Percentiles rank a stretch among this genome's conserved stretches.
Evolutionary conservation across 2,329 filamentous ascomycete genomes (phyloP).

Genomic region (Ophiostoma ips): DNA sequence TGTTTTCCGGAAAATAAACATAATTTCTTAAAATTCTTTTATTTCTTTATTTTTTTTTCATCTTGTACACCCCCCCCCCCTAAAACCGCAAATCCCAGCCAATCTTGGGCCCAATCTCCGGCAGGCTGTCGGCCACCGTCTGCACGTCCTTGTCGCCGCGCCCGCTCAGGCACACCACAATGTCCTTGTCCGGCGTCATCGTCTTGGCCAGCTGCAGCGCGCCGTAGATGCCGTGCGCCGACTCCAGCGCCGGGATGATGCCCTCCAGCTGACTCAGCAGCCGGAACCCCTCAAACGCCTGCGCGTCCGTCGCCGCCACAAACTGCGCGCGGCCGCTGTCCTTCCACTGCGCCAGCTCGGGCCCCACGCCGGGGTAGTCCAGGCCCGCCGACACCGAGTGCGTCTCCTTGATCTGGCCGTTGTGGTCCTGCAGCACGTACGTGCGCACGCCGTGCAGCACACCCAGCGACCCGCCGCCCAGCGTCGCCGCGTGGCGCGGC

Average conservation of each 20-base stretch:
- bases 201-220: slow-evolving; percentile 84
- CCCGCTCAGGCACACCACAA: slow-evolving; percentile 88
- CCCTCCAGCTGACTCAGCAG: slow-evolving; percentile 79
- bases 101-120: slow-evolving; percentile 77
- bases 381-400: slow-evolving; percentile 94
- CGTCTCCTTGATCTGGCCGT: slow-evolving; percentile 89
- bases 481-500: slow-evolving; percentile 69
- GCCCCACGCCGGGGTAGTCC: slow-evolving; percentile 93
- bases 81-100: slow-evolving; percentile 55
- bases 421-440: slow-evolving; percentile 82
- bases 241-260: slow-evolving; percentile 92
- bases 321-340: slow-evolving; percentile 76
- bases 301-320: slow-evolving; percentile 77
- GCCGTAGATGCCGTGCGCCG: slow-evolving; percentile 81
- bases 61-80: slow-evolving; percentile 5
- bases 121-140: slow-evolving; percentile 89
- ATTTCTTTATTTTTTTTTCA: slow-evolving; percentile 1
- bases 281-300: slow-evolving; percentile 80
- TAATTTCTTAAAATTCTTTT: no score
- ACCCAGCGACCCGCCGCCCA: slow-evolving; percentile 75
- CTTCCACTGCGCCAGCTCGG: slow-evolving; percentile 87
- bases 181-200: slow-evolving; percentile 74
- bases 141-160: slow-evolving; percentile 97
- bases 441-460: slow-evolving; percentile 93
- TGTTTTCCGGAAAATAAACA: no score